Evolutionary conservation across 768 basidiomycete genomes (phyloP).

Genomic region (Hemileccinum rubropunctum): DNA sequence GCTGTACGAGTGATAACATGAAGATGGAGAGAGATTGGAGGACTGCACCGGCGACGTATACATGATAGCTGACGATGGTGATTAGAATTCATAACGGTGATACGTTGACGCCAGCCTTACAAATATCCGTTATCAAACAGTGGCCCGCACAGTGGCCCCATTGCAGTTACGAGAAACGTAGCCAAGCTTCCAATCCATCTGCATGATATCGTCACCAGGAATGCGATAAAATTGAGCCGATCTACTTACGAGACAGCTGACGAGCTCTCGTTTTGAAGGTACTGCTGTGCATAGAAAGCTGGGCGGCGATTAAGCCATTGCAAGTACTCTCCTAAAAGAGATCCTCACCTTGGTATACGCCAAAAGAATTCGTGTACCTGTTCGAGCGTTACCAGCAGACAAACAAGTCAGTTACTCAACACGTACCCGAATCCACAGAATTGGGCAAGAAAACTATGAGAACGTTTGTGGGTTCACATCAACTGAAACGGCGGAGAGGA

Average conservation of each 20-base stretch:
- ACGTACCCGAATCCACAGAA: conserved; percentile 28
- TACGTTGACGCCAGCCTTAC: conserved; percentile 8
- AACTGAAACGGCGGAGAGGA: neutral
- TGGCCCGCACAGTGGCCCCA: conserved; percentile 25
- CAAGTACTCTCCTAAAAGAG: neutral
- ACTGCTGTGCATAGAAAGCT: conserved; percentile 23
- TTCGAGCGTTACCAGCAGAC: neutral
- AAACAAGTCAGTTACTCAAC: no score
- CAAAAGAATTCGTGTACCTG: conserved; percentile 22
- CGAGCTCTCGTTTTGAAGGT: conserved; percentile 19
- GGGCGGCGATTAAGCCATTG: neutral
- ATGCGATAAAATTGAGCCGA: no score
- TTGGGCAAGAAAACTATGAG: conserved; percentile 23
- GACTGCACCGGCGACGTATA: conserved; percentile 24
- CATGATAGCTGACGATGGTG: conserved; percentile 5
- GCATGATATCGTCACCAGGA: neutral
- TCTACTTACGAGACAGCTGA: conserved; percentile 24
- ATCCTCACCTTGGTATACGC: conserved; percentile 27
- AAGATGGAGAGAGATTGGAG: conserved; percentile 33
- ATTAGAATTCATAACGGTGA: neutral
- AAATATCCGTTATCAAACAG: conserved; percentile 29
- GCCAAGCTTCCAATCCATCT: conserved; percentile 28
- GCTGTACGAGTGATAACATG: conserved; percentile 36
- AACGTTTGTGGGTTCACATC: neutral
- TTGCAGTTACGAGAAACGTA: conserved; percentile 13